Conservation (phyloP, 2,329 filamentous ascomycete species). For the Celoporthe dispersa region DNA sequence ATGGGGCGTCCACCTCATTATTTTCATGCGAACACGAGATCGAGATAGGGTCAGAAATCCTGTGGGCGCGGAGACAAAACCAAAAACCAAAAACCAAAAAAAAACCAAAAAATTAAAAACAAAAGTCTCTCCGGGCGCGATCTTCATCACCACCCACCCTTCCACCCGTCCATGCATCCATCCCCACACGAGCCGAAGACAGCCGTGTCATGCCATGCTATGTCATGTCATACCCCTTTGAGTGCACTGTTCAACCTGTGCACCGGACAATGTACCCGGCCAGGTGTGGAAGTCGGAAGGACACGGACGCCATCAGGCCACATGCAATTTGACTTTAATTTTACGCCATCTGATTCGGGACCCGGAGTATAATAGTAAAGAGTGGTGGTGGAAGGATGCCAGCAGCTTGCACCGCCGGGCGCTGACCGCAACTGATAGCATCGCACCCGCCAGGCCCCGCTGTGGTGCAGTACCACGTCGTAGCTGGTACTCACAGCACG, state of each 20-base stretch:
- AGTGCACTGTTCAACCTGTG: constrained; percentile 4
- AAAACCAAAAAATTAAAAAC: no score
- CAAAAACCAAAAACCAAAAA: no score
- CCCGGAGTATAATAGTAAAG: background rate
- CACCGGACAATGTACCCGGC: constrained; percentile 4
- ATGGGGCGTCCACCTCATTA: background rate
- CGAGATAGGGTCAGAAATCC: no score
- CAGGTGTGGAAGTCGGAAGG: background rate
- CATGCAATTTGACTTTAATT: constrained; percentile 7
- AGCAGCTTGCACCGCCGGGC: background rate
- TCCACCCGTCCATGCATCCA: background rate
- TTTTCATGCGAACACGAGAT: background rate
- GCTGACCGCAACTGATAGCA: background rate
- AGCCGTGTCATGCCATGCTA: constrained; percentile 9
- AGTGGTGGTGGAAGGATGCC: no score
- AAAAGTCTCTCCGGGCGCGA: no score
- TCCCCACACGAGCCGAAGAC: background rate
- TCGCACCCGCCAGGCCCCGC: background rate
- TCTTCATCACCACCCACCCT: background rate
- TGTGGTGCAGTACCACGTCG: background rate
- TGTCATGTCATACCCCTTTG: constrained; percentile 4
- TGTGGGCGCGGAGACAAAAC: no score
- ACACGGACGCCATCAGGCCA: constrained; percentile 7
- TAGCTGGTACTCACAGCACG: background rate
- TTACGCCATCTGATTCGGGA: constrained; percentile 15